Base-by-base conservation (phyloP, 495 filamentous ascomycete species). In the Collariella sp. region DNA sequence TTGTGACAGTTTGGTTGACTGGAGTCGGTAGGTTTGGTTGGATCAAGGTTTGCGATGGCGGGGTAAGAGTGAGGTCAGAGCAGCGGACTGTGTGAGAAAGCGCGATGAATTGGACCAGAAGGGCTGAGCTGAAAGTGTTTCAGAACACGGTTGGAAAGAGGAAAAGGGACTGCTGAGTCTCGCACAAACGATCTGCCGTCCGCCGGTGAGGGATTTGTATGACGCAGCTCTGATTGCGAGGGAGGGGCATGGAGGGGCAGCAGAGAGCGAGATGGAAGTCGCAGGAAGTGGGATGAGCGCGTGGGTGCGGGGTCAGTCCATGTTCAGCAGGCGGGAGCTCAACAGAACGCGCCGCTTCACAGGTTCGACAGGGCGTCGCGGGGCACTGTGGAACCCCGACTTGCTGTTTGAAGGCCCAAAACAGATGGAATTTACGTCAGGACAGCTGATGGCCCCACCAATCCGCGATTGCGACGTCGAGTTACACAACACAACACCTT, bases 181-280 rank as follows among this genome's bases (percentile, higher is more conserved):
- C 40, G 52, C 42, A 46, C 46, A 52, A 47, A 55, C 35, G 23
- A 58, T 51, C n/a, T 36, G 54, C 47, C 49, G 41, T n/a, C 16
- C 15, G 15, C 55, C 38, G 49, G 7, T 54, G 50, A 50, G 56
- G 45, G 56, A 52, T 54, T 58, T 58, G 56, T 54, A 59, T 59
- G 56, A 59, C 56, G 56, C 56, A 58, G 48, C 35, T 42, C n/a
- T 55, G 38, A 55, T 49, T 41, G 13, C 12, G 45, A 44, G 26
- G 45, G 36, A 38, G 43, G 38, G 43, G 12, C 10, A 24, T 7
- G 26, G 5, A 31, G 26, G 9, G 26, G 26, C 26, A 31, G 26
- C 26, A 31, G 9, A 31, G 26, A 9, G 26, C 3, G 19, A n/a
- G 22, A 16, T 18, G 7, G n/a, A 16, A 23, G 33, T n/a, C n/a